phyloP scores from a whole-genome alignment of 345 rosid genomes.

The Salix caprea region DNA sequence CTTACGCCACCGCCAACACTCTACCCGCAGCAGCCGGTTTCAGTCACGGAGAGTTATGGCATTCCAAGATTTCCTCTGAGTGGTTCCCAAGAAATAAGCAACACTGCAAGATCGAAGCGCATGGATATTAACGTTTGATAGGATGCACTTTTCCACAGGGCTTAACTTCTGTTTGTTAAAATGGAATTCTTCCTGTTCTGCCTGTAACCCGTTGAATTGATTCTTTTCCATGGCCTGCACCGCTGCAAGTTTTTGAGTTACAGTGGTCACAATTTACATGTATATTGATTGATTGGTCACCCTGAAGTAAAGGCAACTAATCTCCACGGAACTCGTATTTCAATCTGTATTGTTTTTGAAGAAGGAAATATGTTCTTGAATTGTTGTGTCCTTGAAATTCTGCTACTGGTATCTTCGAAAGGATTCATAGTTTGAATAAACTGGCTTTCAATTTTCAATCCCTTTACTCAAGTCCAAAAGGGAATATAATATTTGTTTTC shows the following conservation, averaged over 20 bases:
- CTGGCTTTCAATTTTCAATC: background rate
- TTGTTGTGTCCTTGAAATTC: background rate
- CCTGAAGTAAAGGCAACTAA: background rate
- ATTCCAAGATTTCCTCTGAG: constrained; percentile 64
- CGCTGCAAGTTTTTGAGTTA: constrained; percentile 3
- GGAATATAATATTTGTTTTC: no score
- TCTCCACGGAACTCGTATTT: background rate
- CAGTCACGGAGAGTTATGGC: constrained; percentile 57
- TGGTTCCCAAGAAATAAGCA: constrained; percentile 50
- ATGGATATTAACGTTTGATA: constrained; percentile 72
- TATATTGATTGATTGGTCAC: constrained; percentile 15
- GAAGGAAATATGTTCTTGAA: background rate
- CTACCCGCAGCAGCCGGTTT: constrained; percentile 90
- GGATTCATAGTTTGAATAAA: background rate
- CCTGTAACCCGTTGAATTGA: constrained; percentile 6
- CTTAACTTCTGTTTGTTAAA: background rate
- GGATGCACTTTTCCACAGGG: background rate
- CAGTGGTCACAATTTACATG: constrained; percentile 8
- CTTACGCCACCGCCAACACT: constrained; percentile 95
- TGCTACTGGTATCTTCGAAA: no score
- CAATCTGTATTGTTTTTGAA: background rate
- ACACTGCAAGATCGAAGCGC: constrained; percentile 67
- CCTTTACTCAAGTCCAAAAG: background rate
- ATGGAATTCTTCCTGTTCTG: constrained; percentile 2
- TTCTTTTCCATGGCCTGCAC: constrained; percentile 23